Base-by-base conservation (phyloP, 495 filamentous ascomycete species). In the Xylaria acuta region DNA sequence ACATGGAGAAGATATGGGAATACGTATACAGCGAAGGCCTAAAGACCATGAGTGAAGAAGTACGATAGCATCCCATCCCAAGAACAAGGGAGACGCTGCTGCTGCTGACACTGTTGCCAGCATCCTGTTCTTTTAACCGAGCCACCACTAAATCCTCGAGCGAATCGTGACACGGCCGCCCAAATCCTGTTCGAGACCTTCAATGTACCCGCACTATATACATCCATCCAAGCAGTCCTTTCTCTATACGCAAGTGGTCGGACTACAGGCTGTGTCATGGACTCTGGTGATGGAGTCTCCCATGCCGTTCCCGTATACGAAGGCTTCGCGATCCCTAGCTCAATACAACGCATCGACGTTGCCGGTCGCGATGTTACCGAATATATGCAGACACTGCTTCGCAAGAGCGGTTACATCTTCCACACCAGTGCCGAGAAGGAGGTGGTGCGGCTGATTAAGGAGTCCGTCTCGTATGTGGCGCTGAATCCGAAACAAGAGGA, bases 1-100 rank as follows among this genome's bases (percentile, higher is more conserved):
- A 99, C 78, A 99, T 99, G 96, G 96, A 98, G 85, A 92, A 93
- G 81, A 99, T 99, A 82, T 99, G 96, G 96, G 92, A 94, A 74
- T 88, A 85, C 70, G 87, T 89, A 3, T 89, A 89, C 75, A 85
- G 84, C 36, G 87, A 89, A 70, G 89, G 88, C 53, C 82, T 99
- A 74, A 98, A 98, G 85, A 97, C 95, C 34, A 87, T 97, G 77
- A 97, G 94, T 77, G 96, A 98, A 86, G 97, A 99, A 85, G 92
- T 95, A 73, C 43, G 71, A 69, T 56, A 80, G 80, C 84, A 74
- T 75, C 74, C 20, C 54, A 53, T 30, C 27, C 56, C 49, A n/a
- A 30, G 51, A 69, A 69, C 70, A 64, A 18, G 12, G 54, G 20
- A 66, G 40, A 53, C 47, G 49, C 72, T 71, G 49, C 72, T 71